Conservation (phyloP, 108 stramenopile species). For the Phaeodactylum tricornutum region DNA sequence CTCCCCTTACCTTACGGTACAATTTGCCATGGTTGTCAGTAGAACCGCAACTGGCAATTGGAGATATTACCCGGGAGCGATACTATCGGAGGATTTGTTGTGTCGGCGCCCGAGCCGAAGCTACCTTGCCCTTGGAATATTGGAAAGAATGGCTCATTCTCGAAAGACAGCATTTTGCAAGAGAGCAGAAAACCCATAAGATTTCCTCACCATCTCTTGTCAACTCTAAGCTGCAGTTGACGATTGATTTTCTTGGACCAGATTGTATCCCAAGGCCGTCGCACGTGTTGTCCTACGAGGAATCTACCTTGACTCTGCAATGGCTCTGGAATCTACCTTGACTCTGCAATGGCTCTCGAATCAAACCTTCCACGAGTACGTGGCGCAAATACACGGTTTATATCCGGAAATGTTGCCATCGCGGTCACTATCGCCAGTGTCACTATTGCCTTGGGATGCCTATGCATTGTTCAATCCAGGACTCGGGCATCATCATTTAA, state of each 20-base stretch:
- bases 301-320: slow-evolving; percentile 8
- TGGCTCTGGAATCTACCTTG: slow-evolving; percentile 13
- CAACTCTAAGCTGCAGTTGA: not conserved
- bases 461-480: slow-evolving; percentile 83
- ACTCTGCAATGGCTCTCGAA: slow-evolving; percentile 9
- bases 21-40: too few relatives aligned
- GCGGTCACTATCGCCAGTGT: not conserved
- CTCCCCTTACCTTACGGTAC: slow-evolving; percentile 70
- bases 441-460: slow-evolving; percentile 28
- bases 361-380: too few relatives aligned
- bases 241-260: slow-evolving; percentile 75
- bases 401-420: slow-evolving; percentile 20
- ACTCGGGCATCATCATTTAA: slow-evolving; percentile 70
- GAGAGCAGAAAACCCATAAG: too few relatives aligned
- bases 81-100: too few relatives aligned
- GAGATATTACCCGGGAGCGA: too few relatives aligned
- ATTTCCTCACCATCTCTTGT: too few relatives aligned
- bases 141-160: slow-evolving; percentile 66
- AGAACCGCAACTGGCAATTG: too few relatives aligned
- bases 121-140: slow-evolving; percentile 63
- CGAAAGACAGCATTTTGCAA: not conserved
- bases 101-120: slow-evolving; percentile 81
- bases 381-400: slow-evolving; percentile 18
- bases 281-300: not conserved
- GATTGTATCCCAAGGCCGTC: slow-evolving; percentile 41